Conservation (phyloP, 129 eudicot species). For the Escallonia rubra region DNA sequence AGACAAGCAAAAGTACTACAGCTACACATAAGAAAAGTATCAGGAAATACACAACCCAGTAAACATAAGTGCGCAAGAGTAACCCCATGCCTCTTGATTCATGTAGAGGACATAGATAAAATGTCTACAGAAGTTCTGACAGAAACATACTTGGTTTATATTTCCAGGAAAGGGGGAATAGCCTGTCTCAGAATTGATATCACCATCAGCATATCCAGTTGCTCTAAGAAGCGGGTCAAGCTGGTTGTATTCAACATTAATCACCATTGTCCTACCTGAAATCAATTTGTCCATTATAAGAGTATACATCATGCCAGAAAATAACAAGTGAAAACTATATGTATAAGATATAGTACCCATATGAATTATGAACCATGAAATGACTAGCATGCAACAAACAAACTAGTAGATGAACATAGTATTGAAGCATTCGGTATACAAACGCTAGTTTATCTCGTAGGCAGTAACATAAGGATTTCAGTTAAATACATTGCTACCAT, state of each 20-base stretch:
- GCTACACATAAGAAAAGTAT: background rate
- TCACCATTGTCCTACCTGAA: constrained; percentile 96
- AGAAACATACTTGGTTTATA: constrained; percentile 72
- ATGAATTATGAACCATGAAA: too few species aligned
- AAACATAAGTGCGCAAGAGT: background rate
- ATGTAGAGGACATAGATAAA: too few species aligned
- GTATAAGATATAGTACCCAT: too few species aligned
- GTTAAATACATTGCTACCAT: too few species aligned
- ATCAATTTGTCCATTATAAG: background rate
- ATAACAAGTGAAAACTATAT: too few species aligned
- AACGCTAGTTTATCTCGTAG: too few species aligned
- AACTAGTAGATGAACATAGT: background rate
- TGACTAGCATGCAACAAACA: background rate
- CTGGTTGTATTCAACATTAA: constrained; percentile 98
- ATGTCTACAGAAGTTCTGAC: background rate
- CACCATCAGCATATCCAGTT: constrained; percentile 88
- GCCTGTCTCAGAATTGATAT: constrained; percentile 84
- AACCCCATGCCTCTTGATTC: too few species aligned
- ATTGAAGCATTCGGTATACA: too few species aligned
- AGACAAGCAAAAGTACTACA: background rate
- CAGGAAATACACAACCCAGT: too few species aligned
- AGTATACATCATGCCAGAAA: background rate
- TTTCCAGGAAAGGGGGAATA: constrained; percentile 98
- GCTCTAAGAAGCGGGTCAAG: constrained; percentile 98
- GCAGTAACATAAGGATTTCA: too few species aligned